Conservation (phyloP, 2,329 filamentous ascomycete genomes). For the Triangularia setosa region DNA sequence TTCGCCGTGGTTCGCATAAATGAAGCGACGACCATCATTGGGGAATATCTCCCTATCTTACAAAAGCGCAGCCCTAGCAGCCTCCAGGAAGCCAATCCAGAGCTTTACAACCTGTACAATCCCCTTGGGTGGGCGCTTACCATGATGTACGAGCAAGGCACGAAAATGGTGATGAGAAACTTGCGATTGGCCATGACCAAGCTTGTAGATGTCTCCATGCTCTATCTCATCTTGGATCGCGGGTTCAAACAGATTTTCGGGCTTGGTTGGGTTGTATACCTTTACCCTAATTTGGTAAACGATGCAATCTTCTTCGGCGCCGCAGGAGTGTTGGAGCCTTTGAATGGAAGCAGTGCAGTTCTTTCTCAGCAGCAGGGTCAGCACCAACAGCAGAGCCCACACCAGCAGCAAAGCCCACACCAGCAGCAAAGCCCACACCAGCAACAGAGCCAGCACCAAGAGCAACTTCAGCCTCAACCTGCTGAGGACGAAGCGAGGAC, state of each 20-base stretch:
- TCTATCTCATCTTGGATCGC: slow-evolving; percentile 23
- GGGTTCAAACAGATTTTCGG: slow-evolving; percentile 21
- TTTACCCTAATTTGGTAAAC: slow-evolving; percentile 1
- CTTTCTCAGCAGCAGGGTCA: not conserved
- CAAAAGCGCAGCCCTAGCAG: slow-evolving; percentile 5
- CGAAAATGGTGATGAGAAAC: slow-evolving; percentile 13
- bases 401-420: not conserved
- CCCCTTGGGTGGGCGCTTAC: slow-evolving; percentile 23
- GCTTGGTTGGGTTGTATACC: slow-evolving; percentile 14
- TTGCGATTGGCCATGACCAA: slow-evolving; percentile 27
- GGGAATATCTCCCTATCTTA: slow-evolving; percentile 23
- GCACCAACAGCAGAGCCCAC: not conserved
- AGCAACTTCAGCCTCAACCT: not conserved
- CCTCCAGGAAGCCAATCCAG: not conserved
- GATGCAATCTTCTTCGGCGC: slow-evolving; percentile 4
- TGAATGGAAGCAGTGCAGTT: not conserved
- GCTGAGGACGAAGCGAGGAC: not conserved
- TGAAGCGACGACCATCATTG: slow-evolving; percentile 47
- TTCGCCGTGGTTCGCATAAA: slow-evolving; percentile 52
- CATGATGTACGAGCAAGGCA: slow-evolving; percentile 28
- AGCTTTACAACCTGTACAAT: slow-evolving; percentile 22
- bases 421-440: not conserved
- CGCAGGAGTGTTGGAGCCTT: not conserved
- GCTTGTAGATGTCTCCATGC: slow-evolving; percentile 25
- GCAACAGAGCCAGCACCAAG: not conserved